phyloP scores from a whole-genome alignment of 2,329 filamentous ascomycete species.

The Fusarium sororula region DNA sequence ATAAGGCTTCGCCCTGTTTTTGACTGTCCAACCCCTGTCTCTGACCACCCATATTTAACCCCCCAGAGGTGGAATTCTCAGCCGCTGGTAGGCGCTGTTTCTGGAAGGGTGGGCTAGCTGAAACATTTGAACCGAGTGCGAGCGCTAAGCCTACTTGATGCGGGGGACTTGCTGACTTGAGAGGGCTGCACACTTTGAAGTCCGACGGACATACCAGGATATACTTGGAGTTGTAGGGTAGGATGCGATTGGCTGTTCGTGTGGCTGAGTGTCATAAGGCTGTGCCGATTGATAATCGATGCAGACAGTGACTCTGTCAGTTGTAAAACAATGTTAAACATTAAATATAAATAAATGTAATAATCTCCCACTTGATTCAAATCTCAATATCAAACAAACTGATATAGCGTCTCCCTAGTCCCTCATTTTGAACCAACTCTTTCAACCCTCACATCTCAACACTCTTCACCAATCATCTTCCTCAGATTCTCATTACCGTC shows the following conservation, averaged over 20 bases:
- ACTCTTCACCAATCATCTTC: too few relatives aligned
- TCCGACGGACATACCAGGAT: background rate
- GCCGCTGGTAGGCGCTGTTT: background rate
- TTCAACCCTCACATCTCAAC: rapidly evolving
- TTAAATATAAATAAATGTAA: background rate
- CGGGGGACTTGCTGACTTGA: background rate
- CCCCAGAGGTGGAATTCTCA: background rate
- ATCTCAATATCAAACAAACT: rapidly evolving
- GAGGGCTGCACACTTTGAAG: background rate
- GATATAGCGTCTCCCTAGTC: rapidly evolving
- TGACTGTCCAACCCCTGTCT: background rate
- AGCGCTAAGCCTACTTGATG: background rate
- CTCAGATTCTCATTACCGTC: background rate
- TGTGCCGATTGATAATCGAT: background rate
- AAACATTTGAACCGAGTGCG: background rate
- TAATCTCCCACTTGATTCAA: rapidly evolving
- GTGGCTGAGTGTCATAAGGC: background rate
- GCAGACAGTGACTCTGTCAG: background rate
- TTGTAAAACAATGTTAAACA: rapidly evolving
- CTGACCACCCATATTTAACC: background rate
- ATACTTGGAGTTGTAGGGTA: background rate
- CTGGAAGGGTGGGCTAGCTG: background rate
- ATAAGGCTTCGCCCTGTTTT: background rate
- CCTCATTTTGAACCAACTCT: rapidly evolving
- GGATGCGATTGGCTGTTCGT: background rate